Base-by-base conservation (phyloP, 768 basidiomycete species). In the Psilocybe tampanensis region DNA sequence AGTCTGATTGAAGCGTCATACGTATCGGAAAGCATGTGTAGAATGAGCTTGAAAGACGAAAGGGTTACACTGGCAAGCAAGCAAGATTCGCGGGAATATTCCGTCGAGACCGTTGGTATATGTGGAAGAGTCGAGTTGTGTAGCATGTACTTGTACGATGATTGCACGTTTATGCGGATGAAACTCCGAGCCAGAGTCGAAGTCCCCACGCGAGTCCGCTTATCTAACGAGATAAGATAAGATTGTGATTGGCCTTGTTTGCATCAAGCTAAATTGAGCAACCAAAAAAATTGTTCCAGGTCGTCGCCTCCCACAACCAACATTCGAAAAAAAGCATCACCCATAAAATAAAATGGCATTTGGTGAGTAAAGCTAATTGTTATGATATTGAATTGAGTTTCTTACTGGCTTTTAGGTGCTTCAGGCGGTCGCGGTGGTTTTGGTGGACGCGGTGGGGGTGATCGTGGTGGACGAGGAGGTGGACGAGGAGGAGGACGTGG, bases 401-500 rank as follows among this genome's bases (percentile, higher is more conserved):
- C 47, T 8, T 33, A 12, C 19, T 43, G 3, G 1, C n/a, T 32
- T 39, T 36, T 53, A 80, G 79, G 79, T 66, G 76, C 74, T 76
- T 80, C 89, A 72, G 92, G 92, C 58, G 86, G 87, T 66, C 86
- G 92, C 60, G 91, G 91, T 32, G 87, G 86, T 63, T 88, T 86
- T 73, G 79, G 80, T 52, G 80, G 81, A 60, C 71, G 83, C 47
- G 77, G 80, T 48, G 74, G 77, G 59, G 68, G 71, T 56, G 71
- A 68, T 53, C 63, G 62, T 54, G 74, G 75, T 18, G 66, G 70
- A 50, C 64, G 71, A n/a, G 64, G 74, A 54, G 74, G 75, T 24
- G 64, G 76, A n/a, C 68, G 71, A 36, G 71, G 78, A 57, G 73
- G 75, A 32, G 66, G 74, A 22, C 63, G 75, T 60, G 73, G 77